Conservation (phyloP, 169 alveolate genomes). For the Eimeria falciformis region DNA sequence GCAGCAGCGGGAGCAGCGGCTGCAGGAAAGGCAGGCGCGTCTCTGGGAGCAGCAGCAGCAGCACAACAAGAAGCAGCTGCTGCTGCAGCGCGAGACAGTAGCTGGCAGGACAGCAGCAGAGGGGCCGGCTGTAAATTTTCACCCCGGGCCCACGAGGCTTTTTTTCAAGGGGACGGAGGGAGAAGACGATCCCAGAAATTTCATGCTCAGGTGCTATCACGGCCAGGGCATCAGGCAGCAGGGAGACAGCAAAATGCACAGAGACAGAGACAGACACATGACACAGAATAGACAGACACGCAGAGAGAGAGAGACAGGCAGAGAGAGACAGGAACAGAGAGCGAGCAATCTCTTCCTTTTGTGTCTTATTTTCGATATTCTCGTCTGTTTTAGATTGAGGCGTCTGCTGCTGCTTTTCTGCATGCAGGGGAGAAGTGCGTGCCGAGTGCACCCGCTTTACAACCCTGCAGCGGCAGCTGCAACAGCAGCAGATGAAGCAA, state of each 20-base stretch:
- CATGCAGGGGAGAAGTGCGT: constrained; percentile 1
- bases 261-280: too few species aligned
- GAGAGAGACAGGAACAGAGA: too few species aligned
- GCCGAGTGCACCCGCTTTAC: not conserved
- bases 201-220: constrained; percentile 51
- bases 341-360: too few species aligned
- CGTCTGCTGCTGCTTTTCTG: not conserved
- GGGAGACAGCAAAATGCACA: too few species aligned
- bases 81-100: constrained; percentile 52
- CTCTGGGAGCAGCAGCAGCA: constrained; percentile 61
- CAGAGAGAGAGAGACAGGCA: too few species aligned
- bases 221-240: too few species aligned
- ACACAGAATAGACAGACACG: too few species aligned
- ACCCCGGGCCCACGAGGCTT: constrained; percentile 33
- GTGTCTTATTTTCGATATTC: not conserved
- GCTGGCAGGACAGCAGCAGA: constrained; percentile 29
- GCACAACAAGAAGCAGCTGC: constrained; percentile 31
- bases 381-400: not conserved
- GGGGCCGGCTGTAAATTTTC: constrained; percentile 39
- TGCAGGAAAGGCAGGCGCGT: not conserved
- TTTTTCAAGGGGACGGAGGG: constrained; percentile 26
- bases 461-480: constrained; percentile 8
- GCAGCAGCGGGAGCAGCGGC: constrained; percentile 43
- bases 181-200: constrained; percentile 21
- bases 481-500: constrained; percentile 49